Evolutionary conservation across 2,329 filamentous ascomycete species (phyloP).

Genomic region (Nemania bipapillata): DNA sequence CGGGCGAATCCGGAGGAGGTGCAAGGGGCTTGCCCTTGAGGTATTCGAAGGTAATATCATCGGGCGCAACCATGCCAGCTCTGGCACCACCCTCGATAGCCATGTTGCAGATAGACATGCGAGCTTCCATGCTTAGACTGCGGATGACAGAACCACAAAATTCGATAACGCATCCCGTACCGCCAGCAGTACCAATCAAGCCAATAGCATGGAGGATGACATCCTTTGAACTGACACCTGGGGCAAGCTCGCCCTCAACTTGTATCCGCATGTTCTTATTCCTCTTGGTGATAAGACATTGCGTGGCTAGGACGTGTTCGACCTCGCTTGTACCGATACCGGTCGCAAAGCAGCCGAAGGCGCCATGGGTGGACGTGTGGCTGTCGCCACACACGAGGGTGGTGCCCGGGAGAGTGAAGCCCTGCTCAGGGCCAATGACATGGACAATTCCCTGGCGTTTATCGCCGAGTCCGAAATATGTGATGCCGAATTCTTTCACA

Average conservation of each 20-base stretch:
- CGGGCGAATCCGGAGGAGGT: constrained; percentile 81
- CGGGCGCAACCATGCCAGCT: constrained; percentile 96
- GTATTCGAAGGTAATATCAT: constrained; percentile 93
- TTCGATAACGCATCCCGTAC: constrained; percentile 94
- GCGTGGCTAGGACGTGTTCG: constrained; percentile 96
- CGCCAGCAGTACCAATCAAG: constrained; percentile 91
- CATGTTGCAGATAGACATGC: constrained; percentile 99
- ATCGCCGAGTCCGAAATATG: constrained; percentile 95
- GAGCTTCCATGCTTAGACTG: constrained; percentile 89
- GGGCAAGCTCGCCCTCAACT: constrained; percentile 87
- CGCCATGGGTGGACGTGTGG: constrained; percentile 97
- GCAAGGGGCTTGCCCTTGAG: constrained; percentile 90
- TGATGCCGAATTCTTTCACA: constrained; percentile 94
- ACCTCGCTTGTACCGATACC: constrained; percentile 98
- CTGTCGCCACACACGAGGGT: constrained; percentile 98
- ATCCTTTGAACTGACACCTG: constrained; percentile 96
- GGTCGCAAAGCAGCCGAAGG: constrained; percentile 92
- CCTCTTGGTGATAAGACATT: constrained; percentile 91
- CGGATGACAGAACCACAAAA: constrained; percentile 96
- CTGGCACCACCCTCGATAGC: constrained; percentile 95
- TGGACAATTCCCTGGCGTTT: constrained; percentile 98
- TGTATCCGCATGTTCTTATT: constrained; percentile 99
- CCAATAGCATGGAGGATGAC: constrained; percentile 93
- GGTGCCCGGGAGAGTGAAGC: constrained; percentile 95
- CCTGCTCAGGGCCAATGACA: constrained; percentile 97